Evolutionary conservation across 371 early-diverging fungal genomes (phyloP), one percentile per base, ranked within the genome.

Genomic region (Rhizopus delemar): DNA sequence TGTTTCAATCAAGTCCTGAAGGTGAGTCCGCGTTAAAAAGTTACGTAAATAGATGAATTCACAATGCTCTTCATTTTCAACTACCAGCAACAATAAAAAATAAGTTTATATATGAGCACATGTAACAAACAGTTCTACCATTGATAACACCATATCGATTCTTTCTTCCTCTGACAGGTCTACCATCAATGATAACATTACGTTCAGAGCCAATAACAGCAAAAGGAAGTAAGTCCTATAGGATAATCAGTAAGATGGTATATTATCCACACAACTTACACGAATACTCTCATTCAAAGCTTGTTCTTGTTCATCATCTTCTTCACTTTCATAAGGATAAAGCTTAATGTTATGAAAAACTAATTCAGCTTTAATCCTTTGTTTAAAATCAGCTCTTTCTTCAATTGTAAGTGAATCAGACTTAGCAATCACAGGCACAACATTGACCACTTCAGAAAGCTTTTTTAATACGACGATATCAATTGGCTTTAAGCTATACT

Each of bases 281-380:
- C 81, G 77, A 66, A 93, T 90, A 71, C 80, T 80, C 59, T 83
- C 81, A 66, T 91, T 90, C 59, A 90, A 77, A 29, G 84, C 81
- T 46, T 76, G 77, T 66, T 93, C 93, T 63, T 88, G 84, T 48
- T 89, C 89, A 66, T 88, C 88, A 76, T 91, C 92, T 71, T 90
- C 91, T 48, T 89, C 89, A 60, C 86, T 84, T 57, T 84, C 82
- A 68, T 91, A 93, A 57, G 96, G 96, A 85, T 91, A 97, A 60
- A 88, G 65, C 41, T 88, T 73, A 74, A 97, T 95, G 58, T 91
- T 89, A 77, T 97, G 95, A 84, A 89, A 93, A 29, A 84, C 86
- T 66, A 97, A 80, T 76, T 97, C 97, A 53, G 92, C 92, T 87
- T 93, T 86, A 73, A 90, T 89, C 82, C 88, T 71, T 65, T 83